Evolutionary conservation across 2,329 filamentous ascomycete genomes (phyloP).

Genomic region (Epichloe coenophiala): DNA sequence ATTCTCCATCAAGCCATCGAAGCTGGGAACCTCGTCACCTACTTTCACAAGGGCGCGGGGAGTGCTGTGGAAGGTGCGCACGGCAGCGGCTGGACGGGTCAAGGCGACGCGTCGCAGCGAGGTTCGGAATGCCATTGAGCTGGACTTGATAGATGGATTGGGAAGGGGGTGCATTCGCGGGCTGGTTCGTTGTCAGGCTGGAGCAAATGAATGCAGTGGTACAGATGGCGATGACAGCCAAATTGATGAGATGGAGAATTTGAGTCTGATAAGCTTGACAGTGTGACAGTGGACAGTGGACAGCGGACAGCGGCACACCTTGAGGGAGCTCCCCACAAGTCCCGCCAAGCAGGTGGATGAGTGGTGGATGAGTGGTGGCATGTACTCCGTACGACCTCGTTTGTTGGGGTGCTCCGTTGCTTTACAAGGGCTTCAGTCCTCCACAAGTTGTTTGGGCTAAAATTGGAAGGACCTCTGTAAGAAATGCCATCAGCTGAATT

Average conservation of each 20-base stretch:
- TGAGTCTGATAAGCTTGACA: no score
- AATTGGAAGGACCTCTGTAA: no score
- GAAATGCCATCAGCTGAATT: no score
- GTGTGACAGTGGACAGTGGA: no score
- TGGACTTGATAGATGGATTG: not conserved
- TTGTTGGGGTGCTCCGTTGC: no score
- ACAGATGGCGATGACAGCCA: not conserved
- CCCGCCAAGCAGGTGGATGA: no score
- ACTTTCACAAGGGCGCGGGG: conserved; percentile 52
- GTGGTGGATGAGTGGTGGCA: no score
- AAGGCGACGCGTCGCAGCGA: conserved; percentile 20
- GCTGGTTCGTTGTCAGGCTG: not conserved
- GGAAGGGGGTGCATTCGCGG: not conserved
- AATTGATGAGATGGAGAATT: not conserved
- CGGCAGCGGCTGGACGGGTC: conserved; percentile 15
- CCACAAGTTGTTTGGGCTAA: no score
- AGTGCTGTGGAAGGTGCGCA: conserved; percentile 49
- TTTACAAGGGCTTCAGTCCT: no score
- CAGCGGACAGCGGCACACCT: no score
- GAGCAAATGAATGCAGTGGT: not conserved
- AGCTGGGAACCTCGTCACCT: conserved; percentile 65
- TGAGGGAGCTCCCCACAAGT: no score
- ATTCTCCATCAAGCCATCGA: conserved; percentile 67
- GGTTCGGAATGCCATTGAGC: conserved; percentile 23
- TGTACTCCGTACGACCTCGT: no score